Evolutionary conservation across 306 rosid genomes (phyloP).

Genomic region (Clitoria ternatea): DNA sequence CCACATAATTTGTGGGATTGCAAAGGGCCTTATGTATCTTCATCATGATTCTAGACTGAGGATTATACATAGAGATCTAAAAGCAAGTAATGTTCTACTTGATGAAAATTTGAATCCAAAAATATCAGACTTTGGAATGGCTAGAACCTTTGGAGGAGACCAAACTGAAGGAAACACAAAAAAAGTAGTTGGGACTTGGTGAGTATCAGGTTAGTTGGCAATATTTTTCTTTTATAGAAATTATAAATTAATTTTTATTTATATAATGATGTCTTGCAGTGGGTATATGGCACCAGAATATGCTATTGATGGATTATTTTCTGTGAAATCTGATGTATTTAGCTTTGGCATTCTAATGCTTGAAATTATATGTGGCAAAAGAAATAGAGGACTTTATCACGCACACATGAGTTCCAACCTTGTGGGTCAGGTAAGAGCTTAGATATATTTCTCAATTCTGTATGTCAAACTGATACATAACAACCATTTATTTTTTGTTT

Average conservation of each 20-base stretch:
- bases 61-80: not conserved
- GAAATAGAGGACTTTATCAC: constrained; percentile 28
- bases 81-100: constrained; percentile 9
- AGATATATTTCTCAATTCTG: not conserved
- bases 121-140: constrained; percentile 18
- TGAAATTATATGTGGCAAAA: constrained; percentile 45
- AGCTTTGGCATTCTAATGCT: constrained; percentile 34
- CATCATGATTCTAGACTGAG: constrained; percentile 5
- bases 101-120: not conserved
- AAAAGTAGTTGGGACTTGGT: constrained; percentile 42
- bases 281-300: constrained; percentile 50
- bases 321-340: constrained; percentile 20
- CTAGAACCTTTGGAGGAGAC: not conserved
- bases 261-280: not conserved
- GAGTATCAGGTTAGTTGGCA: not conserved
- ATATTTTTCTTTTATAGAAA: no score
- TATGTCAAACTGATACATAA: not conserved
- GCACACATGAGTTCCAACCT: constrained; percentile 27
- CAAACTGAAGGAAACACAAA: not conserved
- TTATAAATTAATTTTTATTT: not conserved
- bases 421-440: constrained; percentile 36
- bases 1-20: constrained; percentile 1
- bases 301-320: constrained; percentile 28
- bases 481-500: not conserved
- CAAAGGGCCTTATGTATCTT: constrained; percentile 3